Conservation (phyloP, 768 basidiomycete genomes). For the Paxillus ammoniavirescens region DNA sequence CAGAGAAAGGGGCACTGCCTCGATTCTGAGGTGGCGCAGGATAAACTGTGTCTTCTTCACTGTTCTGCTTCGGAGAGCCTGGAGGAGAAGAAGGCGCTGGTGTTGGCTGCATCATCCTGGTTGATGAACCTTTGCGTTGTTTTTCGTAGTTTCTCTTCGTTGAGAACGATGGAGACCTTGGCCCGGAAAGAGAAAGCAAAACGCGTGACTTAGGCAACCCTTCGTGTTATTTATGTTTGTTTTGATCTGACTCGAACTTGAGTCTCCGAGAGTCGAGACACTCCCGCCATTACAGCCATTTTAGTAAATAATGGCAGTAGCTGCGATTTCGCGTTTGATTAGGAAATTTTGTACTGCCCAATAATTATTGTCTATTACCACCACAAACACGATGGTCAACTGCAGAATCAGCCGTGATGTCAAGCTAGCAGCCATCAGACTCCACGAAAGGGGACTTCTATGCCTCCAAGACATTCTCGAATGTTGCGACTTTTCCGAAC, state of each 20-base stretch:
- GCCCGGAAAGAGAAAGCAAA: background rate
- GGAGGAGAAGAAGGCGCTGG: constrained; percentile 64
- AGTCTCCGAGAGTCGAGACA: no score
- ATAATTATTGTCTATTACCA: no score
- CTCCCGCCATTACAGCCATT: no score
- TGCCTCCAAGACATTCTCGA: no score
- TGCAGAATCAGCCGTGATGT: no score
- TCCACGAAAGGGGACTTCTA: no score
- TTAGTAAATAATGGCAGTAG: no score
- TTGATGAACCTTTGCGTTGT: background rate
- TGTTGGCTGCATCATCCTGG: constrained; percentile 56
- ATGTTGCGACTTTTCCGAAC: no score
- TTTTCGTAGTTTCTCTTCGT: background rate
- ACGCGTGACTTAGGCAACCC: background rate
- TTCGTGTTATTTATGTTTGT: constrained; percentile 22
- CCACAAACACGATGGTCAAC: no score
- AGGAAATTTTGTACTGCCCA: no score
- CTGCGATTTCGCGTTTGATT: no score
- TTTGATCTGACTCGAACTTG: background rate
- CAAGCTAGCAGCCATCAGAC: no score
- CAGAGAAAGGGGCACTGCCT: constrained; percentile 67
- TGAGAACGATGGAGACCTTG: background rate
- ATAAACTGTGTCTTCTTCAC: constrained; percentile 37
- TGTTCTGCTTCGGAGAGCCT: constrained; percentile 36
- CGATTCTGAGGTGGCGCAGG: constrained; percentile 62